Base-by-base conservation (phyloP, 129 eudicot species). In the Ambrosia artemisiifolia region DNA sequence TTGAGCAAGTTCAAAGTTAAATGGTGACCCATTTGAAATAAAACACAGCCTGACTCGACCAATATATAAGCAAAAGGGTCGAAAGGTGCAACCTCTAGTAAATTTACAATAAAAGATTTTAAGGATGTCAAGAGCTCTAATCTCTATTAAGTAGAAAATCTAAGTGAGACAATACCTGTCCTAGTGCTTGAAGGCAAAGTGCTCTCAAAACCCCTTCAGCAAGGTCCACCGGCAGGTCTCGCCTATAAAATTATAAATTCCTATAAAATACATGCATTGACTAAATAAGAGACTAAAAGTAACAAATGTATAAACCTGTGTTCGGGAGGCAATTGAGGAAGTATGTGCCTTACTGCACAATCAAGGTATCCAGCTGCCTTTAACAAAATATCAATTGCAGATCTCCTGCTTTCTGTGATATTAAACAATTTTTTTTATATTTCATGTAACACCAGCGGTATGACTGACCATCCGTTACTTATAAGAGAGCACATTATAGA, bases 341-440 rank as follows among this genome's bases (percentile, higher is more conserved):
- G 90, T 69, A 94, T 82, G 53, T 94, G 88, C 40, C 84, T 91
- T 38, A 90, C 89, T 57, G 98, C 98, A 73, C 93, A 94, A 69
- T 94, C 98, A 84, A 94, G 95, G 85, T 85, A 94, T 72, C 98
- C 98, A 11, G 98, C 98, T 69, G 96, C 98, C 83, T 90, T 90
- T 46, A 94, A 76, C 77, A 94, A 86, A 47, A 88, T 69, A 83
- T 94, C 98, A 77, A 94, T 80, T 72, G 91, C 84, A 63, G 97
- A 85, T 74, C 95, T 79, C 55, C 96, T 85, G 87, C 88, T 85
- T 80, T 94, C 98, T 94, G 89, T 76, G 28, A 70, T 70, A 60
- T 32, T 7, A 67, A 66, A 75, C 47, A 66, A 56, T 43, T 36
- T 19, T 51, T 53, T 63, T 14, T 33, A 65, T 56, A 54, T 78